phyloP scores from a whole-genome alignment of 495 filamentous ascomycete genomes.

The Penicillium mononematosum region DNA sequence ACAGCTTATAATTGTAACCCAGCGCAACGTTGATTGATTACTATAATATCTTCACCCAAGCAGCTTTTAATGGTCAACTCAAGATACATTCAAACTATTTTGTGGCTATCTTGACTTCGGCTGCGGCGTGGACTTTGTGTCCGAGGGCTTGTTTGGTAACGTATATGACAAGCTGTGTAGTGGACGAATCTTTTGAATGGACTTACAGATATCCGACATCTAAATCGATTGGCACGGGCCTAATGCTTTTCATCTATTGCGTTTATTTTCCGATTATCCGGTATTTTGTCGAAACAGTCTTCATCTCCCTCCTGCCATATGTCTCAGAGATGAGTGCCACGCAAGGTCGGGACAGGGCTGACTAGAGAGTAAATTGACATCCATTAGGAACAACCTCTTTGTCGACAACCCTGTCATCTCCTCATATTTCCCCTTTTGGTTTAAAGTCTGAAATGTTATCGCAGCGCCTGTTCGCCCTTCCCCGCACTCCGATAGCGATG shows the following conservation, averaged over 20 bases:
- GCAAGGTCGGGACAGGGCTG: neutral
- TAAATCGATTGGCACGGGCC: neutral
- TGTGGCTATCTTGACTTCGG: neutral
- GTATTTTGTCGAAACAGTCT: too few species aligned
- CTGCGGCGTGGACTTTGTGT: neutral
- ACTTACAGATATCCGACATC: neutral
- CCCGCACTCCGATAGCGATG: slow-evolving; percentile 11
- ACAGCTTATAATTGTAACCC: neutral
- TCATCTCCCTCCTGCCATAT: too few species aligned
- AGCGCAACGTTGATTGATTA: neutral
- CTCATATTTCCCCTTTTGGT: slow-evolving; percentile 6
- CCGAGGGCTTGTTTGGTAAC: neutral
- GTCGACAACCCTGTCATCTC: neutral
- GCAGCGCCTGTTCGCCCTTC: neutral
- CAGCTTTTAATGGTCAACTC: neutral
- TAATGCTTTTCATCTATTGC: neutral
- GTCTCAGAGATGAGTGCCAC: neutral
- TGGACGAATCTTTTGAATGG: neutral
- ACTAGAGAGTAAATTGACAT: neutral
- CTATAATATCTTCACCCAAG: neutral
- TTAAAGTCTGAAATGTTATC: neutral
- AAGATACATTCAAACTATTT: neutral
- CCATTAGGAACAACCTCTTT: neutral
- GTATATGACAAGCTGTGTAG: neutral
- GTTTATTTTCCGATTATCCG: too few species aligned